phyloP scores from a whole-genome alignment of 73 alveolate species.

The Paramecium biaurelia region DNA sequence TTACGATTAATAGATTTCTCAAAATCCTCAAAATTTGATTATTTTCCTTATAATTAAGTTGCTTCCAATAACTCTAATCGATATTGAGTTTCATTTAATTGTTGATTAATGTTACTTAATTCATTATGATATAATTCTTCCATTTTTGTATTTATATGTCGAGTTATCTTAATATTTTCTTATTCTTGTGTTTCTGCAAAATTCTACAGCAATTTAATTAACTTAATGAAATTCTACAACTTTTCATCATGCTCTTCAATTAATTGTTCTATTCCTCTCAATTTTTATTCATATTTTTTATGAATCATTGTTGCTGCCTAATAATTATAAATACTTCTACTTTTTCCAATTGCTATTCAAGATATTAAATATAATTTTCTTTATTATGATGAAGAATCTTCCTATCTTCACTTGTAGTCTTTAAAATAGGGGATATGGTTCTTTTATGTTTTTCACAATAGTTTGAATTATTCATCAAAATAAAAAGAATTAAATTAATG shows the following conservation, averaged over 20 bases:
- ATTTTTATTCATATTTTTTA: not conserved
- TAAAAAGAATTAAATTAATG: not conserved
- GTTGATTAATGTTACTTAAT: not conserved
- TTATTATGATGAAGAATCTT: not conserved
- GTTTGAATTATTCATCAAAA: not conserved
- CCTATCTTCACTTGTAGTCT: constrained; percentile 17
- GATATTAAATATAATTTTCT: not conserved
- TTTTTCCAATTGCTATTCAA: not conserved
- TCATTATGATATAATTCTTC: constrained; percentile 16
- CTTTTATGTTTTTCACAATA: constrained; percentile 25
- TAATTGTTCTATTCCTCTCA: not conserved
- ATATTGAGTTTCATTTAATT: not conserved
- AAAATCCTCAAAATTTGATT: not conserved
- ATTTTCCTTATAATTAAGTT: not conserved
- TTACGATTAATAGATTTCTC: not conserved
- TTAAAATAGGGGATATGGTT: not conserved
- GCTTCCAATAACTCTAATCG: not conserved
- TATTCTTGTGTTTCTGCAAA: constrained; percentile 50
- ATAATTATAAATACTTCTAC: not conserved
- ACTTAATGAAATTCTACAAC: not conserved
- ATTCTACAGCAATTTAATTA: not conserved
- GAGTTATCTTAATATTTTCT: not conserved
- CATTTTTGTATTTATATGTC: not conserved
- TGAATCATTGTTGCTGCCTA: not conserved
- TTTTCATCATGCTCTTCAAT: constrained; percentile 17